Evolutionary conservation across 305 asterid genomes (phyloP).

Genomic region (Fraxinus latifolia): DNA sequence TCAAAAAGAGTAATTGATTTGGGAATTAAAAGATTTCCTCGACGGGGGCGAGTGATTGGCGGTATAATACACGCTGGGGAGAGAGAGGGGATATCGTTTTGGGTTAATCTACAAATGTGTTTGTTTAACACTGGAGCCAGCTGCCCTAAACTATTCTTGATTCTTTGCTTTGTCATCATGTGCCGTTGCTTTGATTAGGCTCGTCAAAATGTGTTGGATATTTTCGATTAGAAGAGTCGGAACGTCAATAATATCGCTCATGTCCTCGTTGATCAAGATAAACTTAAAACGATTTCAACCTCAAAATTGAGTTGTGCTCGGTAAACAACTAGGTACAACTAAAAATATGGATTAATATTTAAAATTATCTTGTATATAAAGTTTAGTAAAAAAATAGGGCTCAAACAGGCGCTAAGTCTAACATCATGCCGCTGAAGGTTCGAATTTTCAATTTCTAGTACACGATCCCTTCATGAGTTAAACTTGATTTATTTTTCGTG

Average conservation of each 20-base stretch:
- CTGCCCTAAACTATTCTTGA: neutral
- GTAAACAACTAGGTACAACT: neutral
- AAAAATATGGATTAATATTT: too few relatives aligned
- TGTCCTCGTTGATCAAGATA: neutral
- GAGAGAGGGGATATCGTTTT: neutral
- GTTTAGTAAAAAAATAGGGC: too few relatives aligned
- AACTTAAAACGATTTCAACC: neutral
- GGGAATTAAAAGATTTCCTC: neutral
- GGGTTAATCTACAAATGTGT: neutral
- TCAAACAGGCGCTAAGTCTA: too few relatives aligned
- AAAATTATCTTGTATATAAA: too few relatives aligned
- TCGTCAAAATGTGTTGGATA: neutral
- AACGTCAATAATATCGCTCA: too few relatives aligned
- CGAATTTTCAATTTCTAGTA: neutral
- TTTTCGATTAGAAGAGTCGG: neutral
- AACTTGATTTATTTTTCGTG: neutral
- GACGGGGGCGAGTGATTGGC: constrained; percentile 20
- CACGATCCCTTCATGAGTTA: neutral
- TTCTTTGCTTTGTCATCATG: neutral
- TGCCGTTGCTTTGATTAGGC: neutral
- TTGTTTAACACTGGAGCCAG: neutral
- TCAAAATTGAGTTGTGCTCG: neutral
- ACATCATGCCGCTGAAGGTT: neutral
- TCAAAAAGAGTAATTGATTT: neutral
- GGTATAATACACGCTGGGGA: constrained; percentile 23